These are phyloP conservation scores for Ogataea haglerorum DNA, from an alignment of 805 yeast genomes.

Conservation along the genomic window DNA sequence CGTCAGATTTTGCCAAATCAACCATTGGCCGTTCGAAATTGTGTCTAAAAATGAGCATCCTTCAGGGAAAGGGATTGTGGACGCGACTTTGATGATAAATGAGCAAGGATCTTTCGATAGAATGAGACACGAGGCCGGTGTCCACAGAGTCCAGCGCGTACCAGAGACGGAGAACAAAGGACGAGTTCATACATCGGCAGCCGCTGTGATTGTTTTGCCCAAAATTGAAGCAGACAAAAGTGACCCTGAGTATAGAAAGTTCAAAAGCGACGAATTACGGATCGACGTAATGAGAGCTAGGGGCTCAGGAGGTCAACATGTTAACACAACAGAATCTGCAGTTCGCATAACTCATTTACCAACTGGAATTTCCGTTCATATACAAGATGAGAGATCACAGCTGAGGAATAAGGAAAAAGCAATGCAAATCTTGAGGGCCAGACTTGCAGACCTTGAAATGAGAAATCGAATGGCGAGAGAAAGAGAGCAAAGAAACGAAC, in stretches of 20 bases:
- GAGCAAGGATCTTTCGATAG: slow-evolving; percentile 73
- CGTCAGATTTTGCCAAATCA: slow-evolving; percentile 57
- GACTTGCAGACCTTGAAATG: slow-evolving; percentile 79
- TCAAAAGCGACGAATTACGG: slow-evolving; percentile 83
- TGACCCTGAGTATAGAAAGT: slow-evolving; percentile 45
- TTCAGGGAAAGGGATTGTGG: slow-evolving; percentile 65
- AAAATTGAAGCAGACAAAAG: slow-evolving; percentile 59
- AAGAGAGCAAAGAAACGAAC: slow-evolving; percentile 65
- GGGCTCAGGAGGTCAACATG: slow-evolving; percentile 98
- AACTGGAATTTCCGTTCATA: slow-evolving; percentile 81
- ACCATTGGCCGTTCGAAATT: slow-evolving; percentile 65
- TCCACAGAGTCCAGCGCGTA: slow-evolving; percentile 91
- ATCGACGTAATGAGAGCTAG: slow-evolving; percentile 97
- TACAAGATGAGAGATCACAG: slow-evolving; percentile 95
- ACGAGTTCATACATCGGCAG: slow-evolving; percentile 91
- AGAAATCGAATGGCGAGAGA: slow-evolving; percentile 63
- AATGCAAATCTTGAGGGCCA: slow-evolving; percentile 71
- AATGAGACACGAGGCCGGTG: slow-evolving; percentile 86
- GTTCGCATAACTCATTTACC: slow-evolving; percentile 91
- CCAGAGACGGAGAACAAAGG: slow-evolving; percentile 95
- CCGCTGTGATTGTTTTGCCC: slow-evolving; percentile 93
- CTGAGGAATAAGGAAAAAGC: slow-evolving; percentile 94
- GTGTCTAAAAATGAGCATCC: slow-evolving; percentile 55
- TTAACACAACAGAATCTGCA: slow-evolving; percentile 95
- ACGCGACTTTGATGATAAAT: slow-evolving; percentile 72